A percentile compares a stretch with the other conserved stretches of the same genome.
Evolutionary conservation across 768 basidiomycete species (phyloP).

Genomic region (Lactarius deliciosus): DNA sequence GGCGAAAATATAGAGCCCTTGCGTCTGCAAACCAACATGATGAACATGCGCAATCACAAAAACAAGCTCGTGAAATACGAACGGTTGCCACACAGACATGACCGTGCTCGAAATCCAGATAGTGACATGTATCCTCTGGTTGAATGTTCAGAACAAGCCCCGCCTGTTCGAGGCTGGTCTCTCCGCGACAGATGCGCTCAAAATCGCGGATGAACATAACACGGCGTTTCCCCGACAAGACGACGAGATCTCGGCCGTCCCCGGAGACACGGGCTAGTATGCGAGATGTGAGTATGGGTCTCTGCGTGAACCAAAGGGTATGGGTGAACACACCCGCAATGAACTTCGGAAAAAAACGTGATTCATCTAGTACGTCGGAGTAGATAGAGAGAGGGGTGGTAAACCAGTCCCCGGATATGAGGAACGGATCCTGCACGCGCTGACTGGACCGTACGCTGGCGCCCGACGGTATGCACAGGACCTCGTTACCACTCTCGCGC

Average conservation of each 20-base stretch:
- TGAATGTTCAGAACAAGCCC: slow-evolving; percentile 1
- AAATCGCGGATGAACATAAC: slow-evolving; percentile 38
- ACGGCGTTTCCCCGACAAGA: slow-evolving; percentile 31
- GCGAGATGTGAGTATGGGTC: slow-evolving; percentile 4
- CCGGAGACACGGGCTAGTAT: slow-evolving; percentile 38
- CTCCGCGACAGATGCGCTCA: slow-evolving; percentile 29
- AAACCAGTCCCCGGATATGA: slow-evolving; percentile 10
- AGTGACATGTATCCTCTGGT: neutral
- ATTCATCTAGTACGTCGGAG: neutral
- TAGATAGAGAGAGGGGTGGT: slow-evolving; percentile 4
- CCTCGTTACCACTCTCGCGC: slow-evolving; percentile 44
- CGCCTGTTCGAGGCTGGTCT: neutral
- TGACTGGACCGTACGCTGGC: slow-evolving; percentile 6
- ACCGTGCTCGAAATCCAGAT: slow-evolving; percentile 9
- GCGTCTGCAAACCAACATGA: neutral
- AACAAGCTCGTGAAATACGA: neutral
- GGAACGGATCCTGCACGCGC: neutral
- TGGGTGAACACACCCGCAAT: slow-evolving; percentile 7
- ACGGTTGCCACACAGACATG: slow-evolving; percentile 21
- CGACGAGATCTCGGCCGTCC: slow-evolving; percentile 37
- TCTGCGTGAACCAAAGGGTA: neutral
- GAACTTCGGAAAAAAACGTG: neutral
- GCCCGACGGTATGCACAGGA: slow-evolving; percentile 39
- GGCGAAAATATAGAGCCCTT: slow-evolving; percentile 11
- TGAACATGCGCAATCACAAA: neutral